A percentile compares a stretch with the other conserved stretches of the same genome.
These are phyloP conservation scores for Colletotrichum falcatum DNA, from an alignment of 2,329 filamentous ascomycete species.

Conservation along the genomic window DNA sequence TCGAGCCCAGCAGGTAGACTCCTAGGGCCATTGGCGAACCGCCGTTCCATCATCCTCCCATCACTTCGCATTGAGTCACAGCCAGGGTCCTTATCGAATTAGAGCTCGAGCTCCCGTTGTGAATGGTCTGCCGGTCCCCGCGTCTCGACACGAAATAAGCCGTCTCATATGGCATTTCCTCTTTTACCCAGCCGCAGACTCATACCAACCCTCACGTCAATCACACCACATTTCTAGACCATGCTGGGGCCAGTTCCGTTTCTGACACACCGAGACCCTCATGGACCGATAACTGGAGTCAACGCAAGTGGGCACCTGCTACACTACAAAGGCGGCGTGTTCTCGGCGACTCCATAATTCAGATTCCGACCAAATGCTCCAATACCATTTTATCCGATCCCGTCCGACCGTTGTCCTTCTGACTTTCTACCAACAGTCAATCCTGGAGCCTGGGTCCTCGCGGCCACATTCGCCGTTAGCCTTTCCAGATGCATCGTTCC, in stretches of 20 bases:
- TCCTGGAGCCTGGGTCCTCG: not conserved
- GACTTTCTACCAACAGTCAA: conserved; percentile 17
- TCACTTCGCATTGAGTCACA: conserved; percentile 38
- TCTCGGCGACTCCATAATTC: conserved; percentile 27
- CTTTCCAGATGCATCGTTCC: conserved; percentile 14
- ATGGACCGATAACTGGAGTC: conserved; percentile 8
- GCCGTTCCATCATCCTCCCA: conserved; percentile 27
- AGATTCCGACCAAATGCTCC: conserved; percentile 21
- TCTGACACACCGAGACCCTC: conserved; percentile 2
- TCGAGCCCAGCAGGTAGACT: conserved; percentile 6
- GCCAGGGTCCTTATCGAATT: conserved; percentile 24
- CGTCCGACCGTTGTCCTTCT: conserved; percentile 19
- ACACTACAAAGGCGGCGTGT: conserved; percentile 4
- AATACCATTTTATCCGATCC: conserved; percentile 24
- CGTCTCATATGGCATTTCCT: not conserved
- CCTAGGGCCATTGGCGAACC: conserved; percentile 21
- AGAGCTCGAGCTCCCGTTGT: conserved; percentile 2
- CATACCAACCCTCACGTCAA: not conserved
- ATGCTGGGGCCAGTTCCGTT: conserved; percentile 1
- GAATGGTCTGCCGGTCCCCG: conserved; percentile 5
- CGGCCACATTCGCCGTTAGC: conserved; percentile 9
- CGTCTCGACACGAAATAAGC: conserved; percentile 12
- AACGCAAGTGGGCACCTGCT: not conserved
- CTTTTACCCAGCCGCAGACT: too few relatives aligned
- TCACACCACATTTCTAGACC: conserved; percentile 22